Evolutionary conservation across 148 eudicot genomes (phyloP).

Genomic region (Arctostaphylos glauca): DNA sequence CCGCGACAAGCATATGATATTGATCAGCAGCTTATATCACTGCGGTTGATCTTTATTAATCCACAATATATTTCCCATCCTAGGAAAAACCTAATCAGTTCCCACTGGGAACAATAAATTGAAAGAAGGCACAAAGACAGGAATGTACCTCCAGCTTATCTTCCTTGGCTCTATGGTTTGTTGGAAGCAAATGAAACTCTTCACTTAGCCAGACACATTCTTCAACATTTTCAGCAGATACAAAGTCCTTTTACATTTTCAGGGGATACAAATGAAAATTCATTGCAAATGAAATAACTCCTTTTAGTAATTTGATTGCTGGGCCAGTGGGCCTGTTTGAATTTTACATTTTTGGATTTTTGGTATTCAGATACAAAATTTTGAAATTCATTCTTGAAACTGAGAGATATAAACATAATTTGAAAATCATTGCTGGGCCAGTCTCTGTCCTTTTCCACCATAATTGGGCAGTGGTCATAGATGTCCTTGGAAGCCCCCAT

Average conservation of each 20-base stretch:
- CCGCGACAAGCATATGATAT: neutral
- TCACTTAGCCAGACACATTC: constrained; percentile 73
- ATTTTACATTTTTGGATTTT: too few species aligned
- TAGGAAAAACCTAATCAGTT: constrained; percentile 2
- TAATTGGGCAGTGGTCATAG: too few species aligned
- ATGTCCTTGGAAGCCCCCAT: too few species aligned
- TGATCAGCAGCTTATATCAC: neutral
- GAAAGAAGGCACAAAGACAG: neutral
- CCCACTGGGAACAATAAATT: neutral
- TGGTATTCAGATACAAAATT: too few species aligned
- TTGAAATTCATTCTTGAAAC: too few species aligned
- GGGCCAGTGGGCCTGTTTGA: too few species aligned
- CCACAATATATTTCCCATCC: neutral
- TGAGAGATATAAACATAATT: too few species aligned
- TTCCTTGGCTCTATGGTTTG: constrained; percentile 73
- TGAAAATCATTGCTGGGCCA: too few species aligned
- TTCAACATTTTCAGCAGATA: constrained; percentile 84
- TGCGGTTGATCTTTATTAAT: neutral
- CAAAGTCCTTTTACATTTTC: constrained; percentile 46
- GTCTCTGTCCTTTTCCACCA: too few species aligned
- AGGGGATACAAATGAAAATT: too few species aligned
- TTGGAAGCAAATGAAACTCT: constrained; percentile 84
- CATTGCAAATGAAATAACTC: too few species aligned
- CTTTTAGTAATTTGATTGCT: too few species aligned
- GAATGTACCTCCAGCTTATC: constrained; percentile 72